Evolutionary conservation across 129 eudicot genomes (phyloP).

Genomic region (Apium graveolens): DNA sequence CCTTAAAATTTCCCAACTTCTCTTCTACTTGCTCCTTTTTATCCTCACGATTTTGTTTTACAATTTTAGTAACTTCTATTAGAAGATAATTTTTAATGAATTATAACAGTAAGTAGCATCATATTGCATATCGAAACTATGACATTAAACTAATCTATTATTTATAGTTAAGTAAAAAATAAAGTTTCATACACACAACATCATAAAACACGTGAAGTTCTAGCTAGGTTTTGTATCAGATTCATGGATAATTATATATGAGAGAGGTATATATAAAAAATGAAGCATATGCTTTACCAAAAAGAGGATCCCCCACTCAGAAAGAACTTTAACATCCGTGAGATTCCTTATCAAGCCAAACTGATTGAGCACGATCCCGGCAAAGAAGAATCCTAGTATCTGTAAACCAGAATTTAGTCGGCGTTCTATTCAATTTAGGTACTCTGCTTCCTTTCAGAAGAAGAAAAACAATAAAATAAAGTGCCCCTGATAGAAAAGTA

Average conservation of each 20-base stretch:
- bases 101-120: background rate
- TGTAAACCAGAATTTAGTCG: slow-evolving; percentile 32
- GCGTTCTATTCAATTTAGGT: background rate
- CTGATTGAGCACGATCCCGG: slow-evolving; percentile 94
- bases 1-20: background rate
- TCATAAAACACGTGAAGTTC: background rate
- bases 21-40: background rate
- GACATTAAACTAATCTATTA: background rate
- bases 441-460: background rate
- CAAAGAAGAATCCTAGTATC: slow-evolving; percentile 98
- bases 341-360: slow-evolving; percentile 91
- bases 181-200: background rate
- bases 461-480: background rate
- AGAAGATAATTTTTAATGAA: background rate
- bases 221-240: background rate
- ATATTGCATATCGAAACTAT: background rate
- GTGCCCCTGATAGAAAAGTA: background rate
- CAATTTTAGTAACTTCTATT: background rate
- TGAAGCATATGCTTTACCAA: slow-evolving; percentile 44
- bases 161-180: background rate
- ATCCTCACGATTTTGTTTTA: background rate
- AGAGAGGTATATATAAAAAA: background rate
- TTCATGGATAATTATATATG: background rate
- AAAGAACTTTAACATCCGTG: slow-evolving; percentile 86
- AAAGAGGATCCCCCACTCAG: slow-evolving; percentile 99